Percentiles rank a stretch among this genome's conserved stretches.
Conservation (phyloP, 2,329 filamentous ascomycete genomes). For the Paecilomyces niveus region DNA sequence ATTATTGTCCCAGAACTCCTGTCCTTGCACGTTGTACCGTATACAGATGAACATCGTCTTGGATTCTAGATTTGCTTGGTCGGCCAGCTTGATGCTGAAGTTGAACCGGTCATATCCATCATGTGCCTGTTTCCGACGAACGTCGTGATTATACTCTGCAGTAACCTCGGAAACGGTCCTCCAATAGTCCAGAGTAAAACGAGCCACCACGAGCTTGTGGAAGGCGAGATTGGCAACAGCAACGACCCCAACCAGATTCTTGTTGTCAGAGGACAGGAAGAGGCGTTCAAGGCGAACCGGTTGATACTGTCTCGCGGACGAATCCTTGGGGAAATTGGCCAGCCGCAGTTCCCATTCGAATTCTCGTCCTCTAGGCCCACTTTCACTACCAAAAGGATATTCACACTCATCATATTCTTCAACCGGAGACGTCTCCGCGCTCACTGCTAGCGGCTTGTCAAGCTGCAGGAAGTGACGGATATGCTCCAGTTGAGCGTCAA, state of each 20-base stretch:
- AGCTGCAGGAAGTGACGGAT: constrained; percentile 93
- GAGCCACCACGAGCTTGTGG: constrained; percentile 78
- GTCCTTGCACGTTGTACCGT: constrained; percentile 74
- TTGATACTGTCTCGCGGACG: constrained; percentile 49
- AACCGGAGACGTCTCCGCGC: constrained; percentile 83
- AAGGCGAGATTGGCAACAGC: constrained; percentile 85
- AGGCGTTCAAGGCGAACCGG: constrained; percentile 79
- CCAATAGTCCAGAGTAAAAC: constrained; percentile 97
- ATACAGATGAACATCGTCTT: constrained; percentile 93
- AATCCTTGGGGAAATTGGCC: constrained; percentile 71
- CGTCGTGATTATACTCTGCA: constrained; percentile 79
- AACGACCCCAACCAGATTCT: constrained; percentile 74
- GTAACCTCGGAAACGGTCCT: constrained; percentile 93
- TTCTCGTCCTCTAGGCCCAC: constrained; percentile 40
- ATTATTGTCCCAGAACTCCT: constrained; percentile 97
- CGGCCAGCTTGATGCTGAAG: constrained; percentile 88
- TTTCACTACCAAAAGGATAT: constrained; percentile 68
- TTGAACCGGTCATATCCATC: constrained; percentile 80
- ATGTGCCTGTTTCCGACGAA: constrained; percentile 56
- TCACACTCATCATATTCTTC: constrained; percentile 83
- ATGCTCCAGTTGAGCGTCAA: constrained; percentile 92
- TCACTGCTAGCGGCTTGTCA: constrained; percentile 91
- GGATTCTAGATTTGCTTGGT: constrained; percentile 81
- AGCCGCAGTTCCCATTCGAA: constrained; percentile 85
- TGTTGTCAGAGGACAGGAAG: constrained; percentile 81